Evolutionary conservation across 352 stramenopile genomes (phyloP).

Genomic region (Globisporangium megalacanthum): DNA sequence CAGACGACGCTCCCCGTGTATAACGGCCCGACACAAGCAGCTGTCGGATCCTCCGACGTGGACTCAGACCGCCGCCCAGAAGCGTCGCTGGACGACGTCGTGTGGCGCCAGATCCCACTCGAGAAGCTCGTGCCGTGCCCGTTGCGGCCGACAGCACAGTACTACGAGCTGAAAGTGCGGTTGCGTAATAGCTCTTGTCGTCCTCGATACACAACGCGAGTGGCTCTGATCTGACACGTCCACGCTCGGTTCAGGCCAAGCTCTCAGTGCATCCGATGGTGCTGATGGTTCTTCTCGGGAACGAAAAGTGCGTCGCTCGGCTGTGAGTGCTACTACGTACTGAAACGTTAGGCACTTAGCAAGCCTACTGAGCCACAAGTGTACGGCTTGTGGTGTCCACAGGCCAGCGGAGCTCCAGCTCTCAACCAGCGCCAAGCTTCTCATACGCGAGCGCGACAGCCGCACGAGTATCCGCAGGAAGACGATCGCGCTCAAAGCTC

Average conservation of each 20-base stretch:
- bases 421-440: slow-evolving; percentile 38
- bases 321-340: slow-evolving; percentile 4
- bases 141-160: slow-evolving; percentile 23
- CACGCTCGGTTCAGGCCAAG: slow-evolving; percentile 21
- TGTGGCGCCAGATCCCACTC: slow-evolving; percentile 33
- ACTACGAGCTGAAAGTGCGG: slow-evolving; percentile 41
- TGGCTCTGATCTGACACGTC: no score
- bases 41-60: no score
- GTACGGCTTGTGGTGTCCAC: no score
- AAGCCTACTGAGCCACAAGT: no score
- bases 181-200: no score
- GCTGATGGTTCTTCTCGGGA: slow-evolving; percentile 35
- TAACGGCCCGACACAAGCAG: not conserved
- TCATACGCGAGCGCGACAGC: slow-evolving; percentile 28
- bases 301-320: slow-evolving; percentile 36
- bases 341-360: no score
- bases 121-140: slow-evolving; percentile 28
- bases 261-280: slow-evolving; percentile 27
- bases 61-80: no score
- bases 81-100: slow-evolving; percentile 11
- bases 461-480: slow-evolving; percentile 24
- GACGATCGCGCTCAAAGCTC: slow-evolving; percentile 19
- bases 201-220: no score
- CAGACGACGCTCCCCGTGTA: slow-evolving; percentile 28
- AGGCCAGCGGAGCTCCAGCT: slow-evolving; percentile 44